Base-by-base conservation (phyloP, 192 early-diverging fungal species). In the Linnemannia zychae region DNA sequence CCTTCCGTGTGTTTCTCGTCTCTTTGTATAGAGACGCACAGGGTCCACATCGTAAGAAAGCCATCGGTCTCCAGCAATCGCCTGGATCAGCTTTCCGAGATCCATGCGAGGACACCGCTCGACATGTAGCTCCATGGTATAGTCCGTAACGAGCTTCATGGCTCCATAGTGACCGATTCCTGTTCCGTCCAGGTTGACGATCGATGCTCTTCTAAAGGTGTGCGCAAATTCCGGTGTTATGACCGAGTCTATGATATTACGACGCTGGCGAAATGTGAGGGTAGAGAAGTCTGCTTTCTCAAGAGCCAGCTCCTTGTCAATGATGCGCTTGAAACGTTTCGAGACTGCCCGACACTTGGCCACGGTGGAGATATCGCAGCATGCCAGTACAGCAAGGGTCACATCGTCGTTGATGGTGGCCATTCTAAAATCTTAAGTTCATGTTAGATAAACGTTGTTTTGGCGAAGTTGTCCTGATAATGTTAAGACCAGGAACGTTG, bases 1-100 rank as follows among this genome's bases (percentile, higher is more conserved):
- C 13, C 0, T 3, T 70, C 68, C 68, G 0, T 20, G 68, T 44
- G 7, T 4, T 70, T 36, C 68, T 20, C 68, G 7, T 1, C 4
- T 70, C 68, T 70, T 70, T 70, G 68, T 70, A n/a, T 70, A 70
- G 68, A 70, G 68, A 20, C 68, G 40, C 37, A 70, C 68, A 70
- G 68, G 68, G 68, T 70, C 36, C 68, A 70, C 38, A 70, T 70
- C 36, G 44, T 70, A 70, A 70, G 68, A 44, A 44, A 70, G 36
- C 68, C 68, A 70, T 70, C 68, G 38, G 40, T 70, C 34, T 70
- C 68, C 68, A 17, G 68, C 38, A 44, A 70, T 70, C 68, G 68
- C 68, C 40, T 70, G 68, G 68, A 70, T 44, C 20, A 70, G 68
- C 40, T 36, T 70, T 44, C 68, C 68, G 5, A 70, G 38, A 70